Conservation (phyloP, 371 early-diverging fungal genomes). For the Mortierella sp. region DNA sequence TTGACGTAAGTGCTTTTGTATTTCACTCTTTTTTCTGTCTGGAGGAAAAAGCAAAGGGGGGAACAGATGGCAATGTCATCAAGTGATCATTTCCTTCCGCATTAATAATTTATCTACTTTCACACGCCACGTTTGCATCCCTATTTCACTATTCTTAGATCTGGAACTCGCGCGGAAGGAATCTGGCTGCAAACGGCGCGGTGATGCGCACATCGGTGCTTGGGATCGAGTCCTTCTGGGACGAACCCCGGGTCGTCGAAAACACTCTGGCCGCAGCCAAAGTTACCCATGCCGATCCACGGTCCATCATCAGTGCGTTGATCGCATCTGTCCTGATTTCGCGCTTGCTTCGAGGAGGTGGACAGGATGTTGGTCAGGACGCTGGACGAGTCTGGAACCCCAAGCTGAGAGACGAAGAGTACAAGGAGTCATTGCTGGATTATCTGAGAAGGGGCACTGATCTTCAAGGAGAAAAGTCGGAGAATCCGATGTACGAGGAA, state of each 20-base stretch:
- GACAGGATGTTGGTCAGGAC: conserved; percentile 23
- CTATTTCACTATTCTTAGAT: conserved; percentile 20
- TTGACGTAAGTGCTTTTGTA: conserved; percentile 39
- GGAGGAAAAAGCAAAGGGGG: background rate
- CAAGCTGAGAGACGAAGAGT: conserved; percentile 14
- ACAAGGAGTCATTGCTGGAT: conserved; percentile 42
- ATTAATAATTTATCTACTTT: background rate
- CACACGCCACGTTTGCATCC: background rate
- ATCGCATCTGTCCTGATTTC: conserved; percentile 71
- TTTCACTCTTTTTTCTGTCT: background rate
- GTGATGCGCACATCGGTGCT: conserved; percentile 74
- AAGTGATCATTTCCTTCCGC: background rate
- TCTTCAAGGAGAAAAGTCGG: conserved; percentile 22
- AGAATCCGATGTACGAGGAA: conserved; percentile 33
- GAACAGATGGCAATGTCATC: background rate
- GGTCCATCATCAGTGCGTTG: conserved; percentile 73
- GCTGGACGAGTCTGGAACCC: conserved; percentile 59
- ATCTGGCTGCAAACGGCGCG: conserved; percentile 73
- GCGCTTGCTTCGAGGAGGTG: conserved; percentile 63
- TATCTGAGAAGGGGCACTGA: conserved; percentile 43
- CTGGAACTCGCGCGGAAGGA: conserved; percentile 49
- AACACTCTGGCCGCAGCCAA: conserved; percentile 71
- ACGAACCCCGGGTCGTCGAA: conserved; percentile 70
- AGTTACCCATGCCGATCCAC: conserved; percentile 79
- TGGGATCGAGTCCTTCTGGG: conserved; percentile 75